Evolutionary conservation across 169 alveolate genomes (phyloP).

Genomic region (Plasmodium vivax): DNA sequence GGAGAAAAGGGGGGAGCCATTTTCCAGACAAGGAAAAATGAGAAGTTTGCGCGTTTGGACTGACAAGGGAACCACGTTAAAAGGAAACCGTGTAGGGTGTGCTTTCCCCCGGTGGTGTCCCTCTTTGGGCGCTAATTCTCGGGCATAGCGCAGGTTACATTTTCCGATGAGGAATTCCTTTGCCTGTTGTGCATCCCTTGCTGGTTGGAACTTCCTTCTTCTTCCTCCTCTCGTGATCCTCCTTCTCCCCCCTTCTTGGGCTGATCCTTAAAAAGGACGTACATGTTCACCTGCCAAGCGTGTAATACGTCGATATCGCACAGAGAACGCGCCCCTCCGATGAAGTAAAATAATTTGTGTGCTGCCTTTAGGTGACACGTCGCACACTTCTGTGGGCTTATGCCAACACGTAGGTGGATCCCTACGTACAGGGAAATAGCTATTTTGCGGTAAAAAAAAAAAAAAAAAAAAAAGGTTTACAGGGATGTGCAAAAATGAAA

Average conservation of each 20-base stretch:
- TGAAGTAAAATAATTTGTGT: not conserved
- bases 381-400: not conserved
- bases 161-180: conserved; percentile 55
- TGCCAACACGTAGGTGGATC: not conserved
- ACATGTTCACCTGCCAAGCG: conserved; percentile 4
- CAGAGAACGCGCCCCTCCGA: not conserved
- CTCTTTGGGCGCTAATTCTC: not conserved
- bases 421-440: not conserved
- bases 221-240: not conserved
- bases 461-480: not conserved
- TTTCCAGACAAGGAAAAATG: not conserved
- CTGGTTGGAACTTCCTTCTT: not conserved
- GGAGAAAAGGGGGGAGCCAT: not conserved
- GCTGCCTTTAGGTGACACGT: not conserved
- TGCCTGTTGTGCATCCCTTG: not conserved
- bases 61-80: not conserved
- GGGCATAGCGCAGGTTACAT: not conserved
- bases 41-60: not conserved
- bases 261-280: conserved; percentile 64
- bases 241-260: conserved; percentile 29
- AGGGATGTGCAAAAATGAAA: not conserved
- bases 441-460: not conserved
- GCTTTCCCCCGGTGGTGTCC: not conserved
- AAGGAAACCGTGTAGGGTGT: not conserved
- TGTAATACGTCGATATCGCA: not conserved